Base-by-base conservation (phyloP, 1,284 basidiomycete genomes). In the Ganoderma sp. region DNA sequence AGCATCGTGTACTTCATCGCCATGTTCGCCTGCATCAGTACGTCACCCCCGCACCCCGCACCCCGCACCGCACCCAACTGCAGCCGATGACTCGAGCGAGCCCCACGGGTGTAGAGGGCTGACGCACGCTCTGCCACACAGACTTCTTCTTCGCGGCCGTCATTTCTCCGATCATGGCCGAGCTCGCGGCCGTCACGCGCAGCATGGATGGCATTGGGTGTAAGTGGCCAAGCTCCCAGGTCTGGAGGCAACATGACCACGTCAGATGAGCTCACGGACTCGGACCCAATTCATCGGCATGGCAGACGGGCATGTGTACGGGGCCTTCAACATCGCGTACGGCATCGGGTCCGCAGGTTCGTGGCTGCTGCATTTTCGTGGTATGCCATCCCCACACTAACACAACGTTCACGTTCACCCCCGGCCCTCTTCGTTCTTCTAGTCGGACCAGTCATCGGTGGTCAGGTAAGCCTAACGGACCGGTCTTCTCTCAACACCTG, bases 391-490 rank as follows among this genome's bases (percentile, higher is more conserved):
- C 28, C 32, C 32, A 32, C 32, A 32, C 25, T 56, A 32, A 56
- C 28, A 7, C 32, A 28, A 56, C 28, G 15, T 56, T 34, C 32
- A 17, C 52, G n/a, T n/a, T n/a, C n/a, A n/a, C 28, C n/a, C 14
- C 2, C 32, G n/a, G 15, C 22, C 22, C 69, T 75, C 41, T 15
- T 56, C 15, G 42, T 15, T 56, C 15, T 9, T 63, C 28, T 66
- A 90, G 90, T 90, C 67, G 91, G 91, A 0, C 90, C 90, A 25
- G 78, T 92, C 41, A 79, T 91, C 50, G 88, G 89, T 54, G 90
- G 91, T 65, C 88, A 91, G 82, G 89, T 87, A 74, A 71, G 74
- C 66, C 5, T 68, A 50, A 34, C 48, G 22, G 5, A 17, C 4
- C 22, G 32, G 19, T 22, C 6, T 25, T 39, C 12, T 56, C 39